Base-by-base conservation (phyloP, 2,329 filamentous ascomycete genomes). In the Teratosphaeria nubilosa region DNA sequence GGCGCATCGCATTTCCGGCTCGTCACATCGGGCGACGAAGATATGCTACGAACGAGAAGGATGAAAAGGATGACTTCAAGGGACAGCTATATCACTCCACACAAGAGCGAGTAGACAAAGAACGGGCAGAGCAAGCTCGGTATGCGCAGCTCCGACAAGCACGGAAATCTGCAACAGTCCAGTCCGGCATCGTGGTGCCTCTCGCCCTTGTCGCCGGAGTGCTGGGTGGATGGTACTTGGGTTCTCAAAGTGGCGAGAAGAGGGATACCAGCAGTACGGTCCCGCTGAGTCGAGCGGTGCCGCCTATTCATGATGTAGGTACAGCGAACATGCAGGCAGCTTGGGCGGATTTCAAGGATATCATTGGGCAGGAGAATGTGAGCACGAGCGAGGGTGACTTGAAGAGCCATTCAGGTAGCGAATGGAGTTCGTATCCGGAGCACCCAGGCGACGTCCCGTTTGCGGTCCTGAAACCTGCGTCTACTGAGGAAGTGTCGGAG, bases 401-500 rank as follows among this genome's bases (percentile, higher is more conserved):
- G 30, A 75, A 79, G 58, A 74, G 76, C 20, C 84, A 86, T 68
- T 75, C 82, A 7, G 82, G 82, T 7, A 85, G 82, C 1, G 82
- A 84, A 60, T 86, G 83, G 83, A 85, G 82, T 14, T 82, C 82
- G n/a, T 74, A 80, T 64, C 72, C 73, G 2, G 61, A 72, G 1
- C 63, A 69, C 16, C 73, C 75, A 0, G 68, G 69, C 56, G 76
- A 80, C 55, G 64, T 75, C 11, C 77, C 78, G 1, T 80, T 80
- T 61, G 74, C 90, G 70, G 79, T 96, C 55, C 81, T 95, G 48
- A 92, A 86, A 69, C 91, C 91, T 0, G 78, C 75, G 51, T 84
- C 80, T 37, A 96, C 91, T 0, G 86, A 91, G 63, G 86, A 96
- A 66, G 90, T 95, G 9, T 87, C 87, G n/a, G 78, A 80, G 62